Percentiles rank a stretch among this genome's conserved stretches.
phyloP scores from a whole-genome alignment of 1,284 basidiomycete species.

The Amylostereum areolatum region DNA sequence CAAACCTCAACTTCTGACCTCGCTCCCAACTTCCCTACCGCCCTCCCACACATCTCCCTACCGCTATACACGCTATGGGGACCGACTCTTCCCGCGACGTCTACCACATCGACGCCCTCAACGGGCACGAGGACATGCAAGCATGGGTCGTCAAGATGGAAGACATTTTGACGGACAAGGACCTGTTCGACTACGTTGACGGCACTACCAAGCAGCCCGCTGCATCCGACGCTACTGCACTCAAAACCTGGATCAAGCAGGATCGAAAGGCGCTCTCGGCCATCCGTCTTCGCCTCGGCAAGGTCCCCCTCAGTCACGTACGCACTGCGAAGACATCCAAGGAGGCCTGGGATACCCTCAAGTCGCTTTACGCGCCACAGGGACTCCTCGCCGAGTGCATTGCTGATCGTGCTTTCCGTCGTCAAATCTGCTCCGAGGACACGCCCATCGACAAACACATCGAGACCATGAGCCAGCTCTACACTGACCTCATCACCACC shows the following conservation, averaged over 20 bases:
- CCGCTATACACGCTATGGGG: too few species aligned
- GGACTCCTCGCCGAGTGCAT: constrained; percentile 15
- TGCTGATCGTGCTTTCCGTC: constrained; percentile 6
- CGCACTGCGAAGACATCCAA: constrained; percentile 11
- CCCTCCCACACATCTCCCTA: too few species aligned
- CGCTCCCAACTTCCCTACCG: too few species aligned
- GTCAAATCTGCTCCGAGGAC: constrained; percentile 8
- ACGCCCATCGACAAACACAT: constrained; percentile 12
- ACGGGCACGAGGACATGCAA: too few species aligned
- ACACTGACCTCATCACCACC: constrained; percentile 2
- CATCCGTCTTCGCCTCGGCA: constrained; percentile 19
- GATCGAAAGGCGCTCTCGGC: constrained; percentile 19
- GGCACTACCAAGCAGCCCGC: constrained; percentile 1
- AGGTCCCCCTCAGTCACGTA: constrained; percentile 19
- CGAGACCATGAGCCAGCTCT: not conserved
- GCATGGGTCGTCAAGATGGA: constrained; percentile 26
- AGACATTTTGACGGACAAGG: constrained; percentile 22
- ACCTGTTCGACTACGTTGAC: constrained; percentile 14
- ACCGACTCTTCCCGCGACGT: too few species aligned
- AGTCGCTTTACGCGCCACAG: constrained; percentile 15
- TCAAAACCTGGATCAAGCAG: constrained; percentile 16
- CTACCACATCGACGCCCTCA: too few species aligned
- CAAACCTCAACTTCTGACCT: too few species aligned
- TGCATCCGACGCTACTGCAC: constrained; percentile 4
- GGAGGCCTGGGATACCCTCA: constrained; percentile 22